A percentile compares a stretch with the other conserved stretches of the same genome.
These are phyloP conservation scores for Croton setiger DNA, from an alignment of 441 rosid genomes.

Conservation along the genomic window DNA sequence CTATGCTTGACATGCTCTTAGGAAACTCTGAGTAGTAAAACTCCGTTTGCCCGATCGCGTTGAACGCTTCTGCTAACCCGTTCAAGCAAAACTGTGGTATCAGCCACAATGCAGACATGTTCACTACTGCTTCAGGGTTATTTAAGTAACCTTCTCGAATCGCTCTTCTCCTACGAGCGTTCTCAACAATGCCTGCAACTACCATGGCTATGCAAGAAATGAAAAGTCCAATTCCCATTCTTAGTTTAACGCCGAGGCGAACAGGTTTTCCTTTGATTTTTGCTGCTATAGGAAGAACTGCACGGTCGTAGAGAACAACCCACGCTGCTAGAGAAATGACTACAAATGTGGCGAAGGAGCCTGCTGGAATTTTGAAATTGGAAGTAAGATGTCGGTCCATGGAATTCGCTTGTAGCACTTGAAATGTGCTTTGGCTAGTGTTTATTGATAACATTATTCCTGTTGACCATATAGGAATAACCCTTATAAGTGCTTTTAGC, in stretches of 20 bases:
- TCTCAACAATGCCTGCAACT: conserved; percentile 61
- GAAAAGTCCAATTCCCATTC: conserved; percentile 82
- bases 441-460: conserved; percentile 72
- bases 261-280: conserved; percentile 63
- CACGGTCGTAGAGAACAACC: conserved; percentile 73
- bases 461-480: conserved; percentile 82
- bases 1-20: conserved; percentile 84
- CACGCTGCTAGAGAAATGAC: conserved; percentile 52
- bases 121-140: conserved; percentile 41
- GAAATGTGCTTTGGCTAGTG: conserved; percentile 66
- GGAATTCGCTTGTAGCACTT: conserved; percentile 65
- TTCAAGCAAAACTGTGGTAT: conserved; percentile 64
- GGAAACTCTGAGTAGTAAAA: conserved; percentile 86
- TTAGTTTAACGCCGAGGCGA: conserved; percentile 48
- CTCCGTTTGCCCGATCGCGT: conserved; percentile 80
- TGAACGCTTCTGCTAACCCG: conserved; percentile 78
- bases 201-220: conserved; percentile 62
- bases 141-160: conserved; percentile 47
- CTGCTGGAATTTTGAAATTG: conserved; percentile 74
- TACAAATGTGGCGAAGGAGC: conserved; percentile 58
- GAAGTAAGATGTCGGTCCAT: conserved; percentile 68
- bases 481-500: conserved; percentile 74
- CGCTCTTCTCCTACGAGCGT: conserved; percentile 54
- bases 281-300: conserved; percentile 61
- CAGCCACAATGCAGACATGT: conserved; percentile 85